A percentile compares a stretch with the other conserved stretches of the same genome.
Conservation (phyloP, 2,329 filamentous ascomycete species). For the Fusarium devonianum region DNA sequence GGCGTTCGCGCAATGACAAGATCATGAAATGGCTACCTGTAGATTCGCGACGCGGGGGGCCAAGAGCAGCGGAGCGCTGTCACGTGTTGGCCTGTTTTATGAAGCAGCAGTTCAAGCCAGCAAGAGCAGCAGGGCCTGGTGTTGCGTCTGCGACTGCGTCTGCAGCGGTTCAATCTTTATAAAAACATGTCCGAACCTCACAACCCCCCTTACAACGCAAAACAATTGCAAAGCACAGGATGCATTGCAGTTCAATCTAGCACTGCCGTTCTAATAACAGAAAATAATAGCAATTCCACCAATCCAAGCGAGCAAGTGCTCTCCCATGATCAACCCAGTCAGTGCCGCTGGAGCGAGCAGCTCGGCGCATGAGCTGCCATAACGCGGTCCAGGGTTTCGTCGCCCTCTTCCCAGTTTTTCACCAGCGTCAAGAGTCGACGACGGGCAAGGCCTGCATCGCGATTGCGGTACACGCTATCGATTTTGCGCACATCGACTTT, state of each 20-base stretch:
- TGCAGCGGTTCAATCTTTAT: too few relatives aligned
- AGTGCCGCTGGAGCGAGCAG: constrained; percentile 36
- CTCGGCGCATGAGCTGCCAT: constrained; percentile 44
- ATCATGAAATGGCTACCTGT: background rate
- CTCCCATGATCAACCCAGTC: constrained; percentile 3
- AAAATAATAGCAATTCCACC: background rate
- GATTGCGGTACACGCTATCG: constrained; percentile 54
- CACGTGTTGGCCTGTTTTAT: constrained; percentile 22
- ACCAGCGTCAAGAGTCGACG: constrained; percentile 46
- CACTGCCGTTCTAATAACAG: background rate
- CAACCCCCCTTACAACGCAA: too few relatives aligned
- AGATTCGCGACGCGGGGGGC: constrained; percentile 25
- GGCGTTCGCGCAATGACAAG: constrained; percentile 11
- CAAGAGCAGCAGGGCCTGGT: background rate
- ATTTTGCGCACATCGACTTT: constrained; percentile 51
- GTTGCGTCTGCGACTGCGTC: background rate
- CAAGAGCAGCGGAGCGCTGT: constrained; percentile 23
- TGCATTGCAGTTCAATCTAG: too few relatives aligned
- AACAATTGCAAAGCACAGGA: too few relatives aligned
- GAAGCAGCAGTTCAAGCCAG: background rate
- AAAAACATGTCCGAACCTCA: too few relatives aligned
- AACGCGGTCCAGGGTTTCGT: constrained; percentile 49
- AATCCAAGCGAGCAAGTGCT: background rate
- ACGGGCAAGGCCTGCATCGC: constrained; percentile 49
- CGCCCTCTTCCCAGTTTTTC: constrained; percentile 52